These are phyloP conservation scores for Grigorovia jiainica DNA, from an alignment of 805 yeast genomes.

Conservation along the genomic window DNA sequence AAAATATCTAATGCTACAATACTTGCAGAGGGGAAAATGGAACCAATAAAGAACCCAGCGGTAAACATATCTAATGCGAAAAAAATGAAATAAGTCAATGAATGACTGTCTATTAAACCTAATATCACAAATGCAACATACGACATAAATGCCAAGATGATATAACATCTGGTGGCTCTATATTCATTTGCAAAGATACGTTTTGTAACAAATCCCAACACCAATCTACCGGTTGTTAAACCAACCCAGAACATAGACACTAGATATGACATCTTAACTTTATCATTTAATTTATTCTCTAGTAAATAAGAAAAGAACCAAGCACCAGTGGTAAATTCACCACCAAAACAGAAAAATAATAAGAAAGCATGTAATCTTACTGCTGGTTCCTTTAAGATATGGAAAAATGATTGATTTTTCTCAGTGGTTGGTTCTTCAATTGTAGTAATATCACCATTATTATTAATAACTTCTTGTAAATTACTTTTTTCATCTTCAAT, in stretches of 20 bases:
- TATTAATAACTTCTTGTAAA: too few species aligned
- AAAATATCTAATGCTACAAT: constrained; percentile 52
- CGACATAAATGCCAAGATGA: constrained; percentile 27
- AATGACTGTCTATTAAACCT: constrained; percentile 11
- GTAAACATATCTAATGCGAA: constrained; percentile 29
- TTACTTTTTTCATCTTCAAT: too few species aligned
- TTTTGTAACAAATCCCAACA: constrained; percentile 46
- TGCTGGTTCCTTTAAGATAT: constrained; percentile 23
- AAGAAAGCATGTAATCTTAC: constrained; percentile 43
- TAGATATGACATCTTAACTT: constrained; percentile 45
- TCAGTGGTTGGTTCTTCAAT: constrained; percentile 7
- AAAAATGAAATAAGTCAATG: constrained; percentile 13
- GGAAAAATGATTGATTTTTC: constrained; percentile 9
- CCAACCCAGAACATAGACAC: constrained; percentile 71
- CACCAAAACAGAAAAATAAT: constrained; percentile 56
- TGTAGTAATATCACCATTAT: too few species aligned
- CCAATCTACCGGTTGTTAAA: constrained; percentile 51
- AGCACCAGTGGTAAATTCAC: constrained; percentile 60
- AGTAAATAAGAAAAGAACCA: constrained; percentile 61
- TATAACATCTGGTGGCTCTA: constrained; percentile 29
- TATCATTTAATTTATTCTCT: constrained; percentile 42
- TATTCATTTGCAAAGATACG: constrained; percentile 38
- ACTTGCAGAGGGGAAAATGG: constrained; percentile 64
- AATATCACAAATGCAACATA: constrained; percentile 26
- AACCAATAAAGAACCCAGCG: constrained; percentile 57